Percentiles rank a stretch among this genome's conserved stretches.
These are phyloP conservation scores for Phytophthora multivora DNA, from an alignment of 352 stramenopile species.

Conservation along the genomic window DNA sequence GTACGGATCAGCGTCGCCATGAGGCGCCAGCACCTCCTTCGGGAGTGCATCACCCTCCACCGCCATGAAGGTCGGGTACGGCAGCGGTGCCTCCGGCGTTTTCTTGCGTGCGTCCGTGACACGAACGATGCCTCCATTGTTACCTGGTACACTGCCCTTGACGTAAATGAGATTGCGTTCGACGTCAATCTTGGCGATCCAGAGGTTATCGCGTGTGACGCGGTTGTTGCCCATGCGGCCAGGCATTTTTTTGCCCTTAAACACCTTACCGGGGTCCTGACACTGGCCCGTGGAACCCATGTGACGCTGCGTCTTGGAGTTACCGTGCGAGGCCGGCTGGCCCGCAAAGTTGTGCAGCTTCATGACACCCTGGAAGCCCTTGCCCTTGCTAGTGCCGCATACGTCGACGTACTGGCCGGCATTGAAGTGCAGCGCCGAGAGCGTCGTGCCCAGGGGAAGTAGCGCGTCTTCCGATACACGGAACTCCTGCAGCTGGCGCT, in stretches of 20 bases:
- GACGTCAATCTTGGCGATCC: conserved; percentile 92
- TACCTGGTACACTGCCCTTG: conserved; percentile 92
- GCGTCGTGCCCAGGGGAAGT: conserved; percentile 87
- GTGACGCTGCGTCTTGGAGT: conserved; percentile 96
- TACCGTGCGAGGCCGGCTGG: conserved; percentile 97
- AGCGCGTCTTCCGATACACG: conserved; percentile 91
- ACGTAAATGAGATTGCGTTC: conserved; percentile 94
- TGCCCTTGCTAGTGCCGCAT: conserved; percentile 92
- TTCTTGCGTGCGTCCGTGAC: conserved; percentile 91
- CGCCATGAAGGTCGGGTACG: conserved; percentile 83
- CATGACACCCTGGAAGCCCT: conserved; percentile 96
- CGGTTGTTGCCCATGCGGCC: conserved; percentile 95
- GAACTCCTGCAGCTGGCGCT: conserved; percentile 96
- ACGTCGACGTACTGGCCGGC: conserved; percentile 98
- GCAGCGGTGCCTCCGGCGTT: conserved; percentile 55
- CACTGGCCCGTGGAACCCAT: conserved; percentile 98
- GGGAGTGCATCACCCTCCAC: conserved; percentile 54
- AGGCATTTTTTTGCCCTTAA: conserved; percentile 99
- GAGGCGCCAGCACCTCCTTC: conserved; percentile 75
- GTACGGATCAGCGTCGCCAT: conserved; percentile 81
- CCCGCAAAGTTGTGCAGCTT: conserved; percentile 98
- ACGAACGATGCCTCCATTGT: conserved; percentile 86
- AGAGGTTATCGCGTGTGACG: conserved; percentile 97
- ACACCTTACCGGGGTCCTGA: conserved; percentile 98
- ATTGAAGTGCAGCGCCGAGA: conserved; percentile 98